These are phyloP conservation scores for Exophiala sp. DNA, from an alignment of 2,329 filamentous ascomycete genomes.

Conservation along the genomic window DNA sequence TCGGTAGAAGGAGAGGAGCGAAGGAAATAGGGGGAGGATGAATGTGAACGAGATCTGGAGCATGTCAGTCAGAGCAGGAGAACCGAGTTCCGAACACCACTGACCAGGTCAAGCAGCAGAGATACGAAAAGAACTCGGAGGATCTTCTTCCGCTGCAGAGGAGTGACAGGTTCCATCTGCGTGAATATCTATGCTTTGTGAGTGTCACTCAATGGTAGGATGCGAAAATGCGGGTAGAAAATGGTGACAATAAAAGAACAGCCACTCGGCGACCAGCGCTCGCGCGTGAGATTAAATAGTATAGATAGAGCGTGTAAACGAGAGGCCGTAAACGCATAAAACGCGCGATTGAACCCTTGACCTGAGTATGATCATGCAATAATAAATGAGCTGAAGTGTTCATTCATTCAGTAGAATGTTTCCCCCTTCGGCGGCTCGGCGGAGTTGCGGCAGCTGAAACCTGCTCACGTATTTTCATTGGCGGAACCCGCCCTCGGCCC, in stretches of 20 bases:
- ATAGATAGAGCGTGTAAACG: neutral
- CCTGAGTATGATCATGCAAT: too few species aligned
- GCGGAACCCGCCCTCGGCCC: neutral
- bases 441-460: neutral
- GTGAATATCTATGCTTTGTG: neutral
- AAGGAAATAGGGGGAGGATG: conserved; percentile 92
- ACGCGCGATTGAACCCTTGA: too few species aligned
- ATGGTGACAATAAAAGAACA: neutral
- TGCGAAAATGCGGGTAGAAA: neutral
- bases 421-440: neutral
- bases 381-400: too few species aligned
- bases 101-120: conserved; percentile 79
- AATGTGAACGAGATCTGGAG: conserved; percentile 97
- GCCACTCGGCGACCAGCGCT: conserved; percentile 9
- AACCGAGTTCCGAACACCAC: conserved; percentile 1
- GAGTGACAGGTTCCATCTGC: conserved; percentile 33
- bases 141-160: conserved; percentile 64
- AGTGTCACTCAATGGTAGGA: neutral
- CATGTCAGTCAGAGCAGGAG: too few species aligned
- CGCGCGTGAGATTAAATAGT: conserved; percentile 2
- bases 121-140: conserved; percentile 84
- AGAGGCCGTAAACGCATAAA: too few species aligned
- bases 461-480: neutral
- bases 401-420: neutral
- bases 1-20: conserved; percentile 92